Percentiles rank a stretch among this genome's conserved stretches.
phyloP scores from a whole-genome alignment of 306 rosid species.

The Glycyrrhiza uralensis region DNA sequence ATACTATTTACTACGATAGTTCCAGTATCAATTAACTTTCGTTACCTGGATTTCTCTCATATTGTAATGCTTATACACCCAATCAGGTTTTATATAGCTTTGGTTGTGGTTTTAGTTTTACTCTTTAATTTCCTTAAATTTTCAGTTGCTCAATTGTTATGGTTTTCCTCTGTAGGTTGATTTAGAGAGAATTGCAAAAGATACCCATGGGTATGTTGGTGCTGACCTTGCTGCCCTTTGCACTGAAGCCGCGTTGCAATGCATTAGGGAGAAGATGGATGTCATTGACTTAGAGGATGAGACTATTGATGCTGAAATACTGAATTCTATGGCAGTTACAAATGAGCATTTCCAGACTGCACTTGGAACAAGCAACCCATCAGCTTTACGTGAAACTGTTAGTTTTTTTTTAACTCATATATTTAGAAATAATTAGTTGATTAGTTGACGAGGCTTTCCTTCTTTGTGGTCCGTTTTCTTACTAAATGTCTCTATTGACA shows the following conservation, averaged over 20 bases:
- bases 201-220: conserved; percentile 72
- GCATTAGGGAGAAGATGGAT: conserved; percentile 76
- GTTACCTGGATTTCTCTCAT: not conserved
- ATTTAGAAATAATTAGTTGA: not conserved
- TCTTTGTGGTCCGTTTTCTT: not conserved
- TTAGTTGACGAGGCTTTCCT: not conserved
- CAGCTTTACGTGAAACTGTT: conserved; percentile 70
- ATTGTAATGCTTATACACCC: not conserved
- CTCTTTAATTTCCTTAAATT: not conserved
- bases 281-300: conserved; percentile 68
- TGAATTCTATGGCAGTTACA: conserved; percentile 57
- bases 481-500: conserved; percentile 17
- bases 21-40: not conserved
- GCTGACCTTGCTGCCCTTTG: conserved; percentile 76
- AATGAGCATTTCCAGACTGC: conserved; percentile 75
- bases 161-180: conserved; percentile 46
- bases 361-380: conserved; percentile 72
- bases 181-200: conserved; percentile 51
- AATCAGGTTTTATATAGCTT: conserved; percentile 4
- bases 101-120: not conserved
- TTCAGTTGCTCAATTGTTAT: not conserved
- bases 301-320: conserved; percentile 62
- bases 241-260: conserved; percentile 69
- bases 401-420: conserved; percentile 10
- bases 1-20: not conserved